Conservation (phyloP, 1,284 basidiomycete genomes). For the Ganoderma lingzhi region DNA sequence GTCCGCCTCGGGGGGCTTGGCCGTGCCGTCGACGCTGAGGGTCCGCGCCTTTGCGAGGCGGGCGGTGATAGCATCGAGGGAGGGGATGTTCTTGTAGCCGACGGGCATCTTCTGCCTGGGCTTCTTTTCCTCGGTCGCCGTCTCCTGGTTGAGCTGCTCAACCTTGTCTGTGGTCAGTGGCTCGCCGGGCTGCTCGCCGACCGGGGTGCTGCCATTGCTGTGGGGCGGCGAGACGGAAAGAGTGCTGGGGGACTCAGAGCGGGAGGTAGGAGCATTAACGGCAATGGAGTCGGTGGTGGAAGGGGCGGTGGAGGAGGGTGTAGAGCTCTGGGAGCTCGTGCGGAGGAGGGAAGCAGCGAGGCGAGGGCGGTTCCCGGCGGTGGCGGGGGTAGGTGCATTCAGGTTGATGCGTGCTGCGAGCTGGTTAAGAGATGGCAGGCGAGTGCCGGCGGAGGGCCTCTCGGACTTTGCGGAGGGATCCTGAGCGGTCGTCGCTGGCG, state of each 20-base stretch:
- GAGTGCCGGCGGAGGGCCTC: constrained; percentile 42
- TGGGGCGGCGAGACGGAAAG: constrained; percentile 57
- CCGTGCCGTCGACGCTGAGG: constrained; percentile 75
- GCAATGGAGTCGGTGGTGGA: constrained; percentile 67
- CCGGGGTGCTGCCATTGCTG: constrained; percentile 45
- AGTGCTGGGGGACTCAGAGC: constrained; percentile 61
- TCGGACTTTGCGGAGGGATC: constrained; percentile 51
- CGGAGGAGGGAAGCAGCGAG: constrained; percentile 77
- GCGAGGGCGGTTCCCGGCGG: constrained; percentile 63
- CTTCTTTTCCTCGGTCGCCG: constrained; percentile 30
- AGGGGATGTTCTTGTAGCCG: constrained; percentile 88
- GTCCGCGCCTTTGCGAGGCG: constrained; percentile 72
- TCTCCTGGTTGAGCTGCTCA: constrained; percentile 39
- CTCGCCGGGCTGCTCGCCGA: constrained; percentile 48
- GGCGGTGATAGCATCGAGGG: constrained; percentile 81
- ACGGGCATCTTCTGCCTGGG: constrained; percentile 61
- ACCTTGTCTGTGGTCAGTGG: constrained; percentile 56
- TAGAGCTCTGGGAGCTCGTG: constrained; percentile 61
- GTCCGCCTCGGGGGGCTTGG: constrained; percentile 76
- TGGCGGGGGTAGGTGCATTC: constrained; percentile 47
- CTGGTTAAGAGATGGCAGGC: constrained; percentile 80
- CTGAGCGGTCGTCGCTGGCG: constrained; percentile 31
- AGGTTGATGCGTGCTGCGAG: constrained; percentile 78
- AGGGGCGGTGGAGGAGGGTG: constrained; percentile 34
- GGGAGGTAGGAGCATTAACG: constrained; percentile 69